These are phyloP conservation scores for Neofusicoccum laricinum DNA, from an alignment of 2,329 filamentous ascomycete species.

Conservation along the genomic window DNA sequence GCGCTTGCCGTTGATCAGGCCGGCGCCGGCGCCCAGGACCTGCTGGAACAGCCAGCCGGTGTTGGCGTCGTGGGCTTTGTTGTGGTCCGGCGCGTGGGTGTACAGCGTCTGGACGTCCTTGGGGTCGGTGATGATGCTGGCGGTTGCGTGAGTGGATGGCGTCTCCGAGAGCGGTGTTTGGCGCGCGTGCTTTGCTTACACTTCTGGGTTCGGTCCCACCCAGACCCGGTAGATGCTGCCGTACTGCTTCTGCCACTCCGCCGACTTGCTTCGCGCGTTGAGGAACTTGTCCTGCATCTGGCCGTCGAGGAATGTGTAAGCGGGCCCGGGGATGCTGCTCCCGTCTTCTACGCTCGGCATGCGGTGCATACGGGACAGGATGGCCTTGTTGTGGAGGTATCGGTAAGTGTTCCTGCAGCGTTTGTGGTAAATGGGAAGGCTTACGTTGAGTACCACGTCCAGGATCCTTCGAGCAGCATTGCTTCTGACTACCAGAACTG, in stretches of 20 bases:
- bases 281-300: conserved; percentile 17
- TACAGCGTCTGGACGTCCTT: conserved; percentile 11
- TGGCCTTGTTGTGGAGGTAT: neutral
- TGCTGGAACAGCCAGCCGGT: conserved; percentile 13
- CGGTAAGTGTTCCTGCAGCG: neutral
- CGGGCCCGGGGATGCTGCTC: conserved; percentile 4
- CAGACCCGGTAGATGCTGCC: conserved; percentile 17
- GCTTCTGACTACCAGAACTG: neutral
- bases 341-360: neutral
- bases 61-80: conserved; percentile 1
- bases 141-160: neutral
- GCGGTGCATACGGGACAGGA: neutral
- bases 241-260: conserved; percentile 1
- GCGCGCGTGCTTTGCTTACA: too few relatives aligned
- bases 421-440: neutral
- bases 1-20: conserved; percentile 10
- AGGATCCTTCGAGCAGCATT: neutral
- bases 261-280: neutral
- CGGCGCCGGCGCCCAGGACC: conserved; percentile 8
- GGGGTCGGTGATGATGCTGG: neutral
- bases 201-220: conserved; percentile 1
- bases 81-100: conserved; percentile 3
- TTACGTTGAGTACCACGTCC: neutral
- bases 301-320: conserved; percentile 11
- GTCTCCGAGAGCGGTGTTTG: rapidly evolving